phyloP scores from a whole-genome alignment of 345 rosid species.

The Eucalyptus victrix region DNA sequence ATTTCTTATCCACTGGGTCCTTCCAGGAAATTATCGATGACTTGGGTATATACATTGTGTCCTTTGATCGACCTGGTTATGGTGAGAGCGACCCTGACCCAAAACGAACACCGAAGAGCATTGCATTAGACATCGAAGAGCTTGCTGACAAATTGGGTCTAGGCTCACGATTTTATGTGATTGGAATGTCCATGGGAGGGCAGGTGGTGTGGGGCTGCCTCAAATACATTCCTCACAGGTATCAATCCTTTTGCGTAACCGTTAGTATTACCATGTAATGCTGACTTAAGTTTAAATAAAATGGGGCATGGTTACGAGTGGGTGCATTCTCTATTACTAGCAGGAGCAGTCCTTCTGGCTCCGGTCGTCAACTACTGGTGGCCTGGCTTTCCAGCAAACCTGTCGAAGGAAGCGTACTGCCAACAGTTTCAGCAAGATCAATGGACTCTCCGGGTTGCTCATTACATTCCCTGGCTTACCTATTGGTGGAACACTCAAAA shows the following conservation, averaged over 20 bases:
- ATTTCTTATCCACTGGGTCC: background rate
- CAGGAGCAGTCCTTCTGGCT: slow-evolving; percentile 39
- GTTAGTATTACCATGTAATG: background rate
- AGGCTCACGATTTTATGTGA: slow-evolving; percentile 39
- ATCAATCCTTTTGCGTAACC: background rate
- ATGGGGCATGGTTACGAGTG: background rate
- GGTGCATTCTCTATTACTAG: background rate
- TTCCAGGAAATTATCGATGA: slow-evolving; percentile 41
- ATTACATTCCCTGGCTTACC: slow-evolving; percentile 47
- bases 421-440: slow-evolving; percentile 24
- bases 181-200: slow-evolving; percentile 58
- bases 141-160: slow-evolving; percentile 55
- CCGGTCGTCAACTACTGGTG: slow-evolving; percentile 59
- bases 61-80: slow-evolving; percentile 65
- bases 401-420: slow-evolving; percentile 33
- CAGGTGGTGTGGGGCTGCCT: slow-evolving; percentile 42
- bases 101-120: slow-evolving; percentile 30
- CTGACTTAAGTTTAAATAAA: background rate
- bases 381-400: slow-evolving; percentile 33
- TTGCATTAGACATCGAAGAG: slow-evolving; percentile 56
- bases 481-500: slow-evolving; percentile 72
- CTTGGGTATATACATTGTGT: slow-evolving; percentile 40
- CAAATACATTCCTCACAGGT: slow-evolving; percentile 69
- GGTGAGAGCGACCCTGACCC: slow-evolving; percentile 67
- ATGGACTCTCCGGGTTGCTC: slow-evolving; percentile 54